These are phyloP conservation scores for Podospora appendiculata DNA, from an alignment of 495 filamentous ascomycete genomes.

Conservation along the genomic window DNA sequence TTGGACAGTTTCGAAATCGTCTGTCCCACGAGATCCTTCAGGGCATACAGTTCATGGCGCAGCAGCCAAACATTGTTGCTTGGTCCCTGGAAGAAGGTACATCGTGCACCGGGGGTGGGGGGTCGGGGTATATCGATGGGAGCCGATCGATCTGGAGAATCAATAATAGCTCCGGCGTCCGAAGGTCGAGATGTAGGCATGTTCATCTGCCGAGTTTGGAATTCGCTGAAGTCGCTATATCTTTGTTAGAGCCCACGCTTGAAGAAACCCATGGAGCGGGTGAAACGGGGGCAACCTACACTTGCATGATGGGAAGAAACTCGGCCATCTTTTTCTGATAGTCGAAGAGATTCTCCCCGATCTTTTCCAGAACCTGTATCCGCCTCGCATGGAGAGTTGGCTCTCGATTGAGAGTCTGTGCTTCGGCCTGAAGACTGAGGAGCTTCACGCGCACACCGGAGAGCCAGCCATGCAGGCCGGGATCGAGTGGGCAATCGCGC, in stretches of 20 bases:
- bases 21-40: conserved; percentile 12
- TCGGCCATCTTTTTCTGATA: conserved; percentile 8
- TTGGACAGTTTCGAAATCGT: neutral
- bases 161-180: neutral
- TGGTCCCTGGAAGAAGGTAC: neutral
- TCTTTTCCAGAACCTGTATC: neutral
- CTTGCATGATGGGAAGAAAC: conserved; percentile 8
- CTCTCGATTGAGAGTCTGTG: neutral
- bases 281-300: conserved; percentile 1
- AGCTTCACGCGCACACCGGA: conserved; percentile 8
- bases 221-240: conserved; percentile 12
- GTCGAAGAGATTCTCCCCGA: conserved; percentile 3
- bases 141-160: neutral
- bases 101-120: neutral
- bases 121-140: conserved; percentile 6
- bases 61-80: conserved; percentile 4
- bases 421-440: conserved; percentile 1
- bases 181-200: neutral
- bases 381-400: neutral
- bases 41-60: conserved; percentile 8
- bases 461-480: conserved; percentile 9
- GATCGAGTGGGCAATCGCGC: conserved; percentile 1
- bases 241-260: neutral
- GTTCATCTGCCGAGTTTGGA: conserved; percentile 4
- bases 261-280: neutral